Evolutionary conservation across 1,284 basidiomycete genomes (phyloP).

Genomic region (Vanrija pseudolonga): DNA sequence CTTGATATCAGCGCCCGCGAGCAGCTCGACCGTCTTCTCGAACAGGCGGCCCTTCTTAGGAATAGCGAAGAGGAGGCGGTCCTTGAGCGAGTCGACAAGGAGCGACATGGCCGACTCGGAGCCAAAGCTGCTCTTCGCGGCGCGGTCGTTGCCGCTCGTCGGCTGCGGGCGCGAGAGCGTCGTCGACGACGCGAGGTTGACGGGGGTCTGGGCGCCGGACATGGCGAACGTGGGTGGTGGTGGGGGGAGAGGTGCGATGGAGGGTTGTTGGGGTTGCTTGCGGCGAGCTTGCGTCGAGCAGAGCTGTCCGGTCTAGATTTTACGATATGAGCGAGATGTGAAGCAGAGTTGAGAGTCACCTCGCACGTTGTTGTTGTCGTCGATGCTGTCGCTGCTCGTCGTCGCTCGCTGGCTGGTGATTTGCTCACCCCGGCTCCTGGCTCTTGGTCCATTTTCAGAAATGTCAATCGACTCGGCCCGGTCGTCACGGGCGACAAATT

Average conservation of each 20-base stretch:
- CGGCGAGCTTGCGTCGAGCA: no score
- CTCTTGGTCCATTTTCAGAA: no score
- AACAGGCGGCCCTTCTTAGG: constrained; percentile 97
- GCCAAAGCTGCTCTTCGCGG: constrained; percentile 36
- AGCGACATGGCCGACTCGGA: constrained; percentile 50
- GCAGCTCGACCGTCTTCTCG: constrained; percentile 83
- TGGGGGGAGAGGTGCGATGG: background rate
- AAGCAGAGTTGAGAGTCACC: no score
- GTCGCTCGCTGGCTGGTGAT: no score
- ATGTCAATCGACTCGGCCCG: no score
- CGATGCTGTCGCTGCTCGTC: no score
- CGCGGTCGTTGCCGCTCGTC: constrained; percentile 15
- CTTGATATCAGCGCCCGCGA: constrained; percentile 91
- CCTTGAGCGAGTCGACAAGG: constrained; percentile 58
- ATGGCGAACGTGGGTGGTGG: constrained; percentile 4
- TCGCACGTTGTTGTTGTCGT: no score
- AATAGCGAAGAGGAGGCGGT: constrained; percentile 85
- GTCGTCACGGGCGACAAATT: no score
- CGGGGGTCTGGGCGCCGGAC: constrained; percentile 16
- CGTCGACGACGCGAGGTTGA: constrained; percentile 11
- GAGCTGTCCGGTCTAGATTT: no score
- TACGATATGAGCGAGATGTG: no score
- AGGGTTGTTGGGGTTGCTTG: background rate
- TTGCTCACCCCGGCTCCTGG: no score
- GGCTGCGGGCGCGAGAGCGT: constrained; percentile 7